These are phyloP conservation scores for Conringia planisiliqua DNA, from an alignment of 345 rosid genomes.

Conservation along the genomic window DNA sequence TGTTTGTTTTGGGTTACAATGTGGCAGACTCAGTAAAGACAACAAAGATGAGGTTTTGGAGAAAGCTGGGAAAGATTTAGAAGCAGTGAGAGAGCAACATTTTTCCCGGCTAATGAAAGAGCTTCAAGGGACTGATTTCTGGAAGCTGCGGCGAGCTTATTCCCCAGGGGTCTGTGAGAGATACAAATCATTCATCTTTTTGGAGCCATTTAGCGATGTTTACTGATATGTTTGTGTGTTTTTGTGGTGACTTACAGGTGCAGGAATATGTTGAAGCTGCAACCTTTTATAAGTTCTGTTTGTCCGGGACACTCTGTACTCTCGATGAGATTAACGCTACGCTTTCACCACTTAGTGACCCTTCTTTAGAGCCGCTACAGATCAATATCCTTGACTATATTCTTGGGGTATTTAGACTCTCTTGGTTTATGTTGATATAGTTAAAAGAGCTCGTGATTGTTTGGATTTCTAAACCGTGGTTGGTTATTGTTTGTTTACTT, in stretches of 20 bases:
- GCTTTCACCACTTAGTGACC: conserved; percentile 59
- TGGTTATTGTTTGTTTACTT: conserved; percentile 9
- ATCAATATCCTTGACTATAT: conserved; percentile 89
- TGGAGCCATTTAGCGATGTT: background rate
- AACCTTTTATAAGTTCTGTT: conserved; percentile 77
- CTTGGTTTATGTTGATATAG: background rate
- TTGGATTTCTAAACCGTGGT: background rate
- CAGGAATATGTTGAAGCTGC: conserved; percentile 98
- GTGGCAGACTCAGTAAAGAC: conserved; percentile 59
- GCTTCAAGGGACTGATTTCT: conserved; percentile 80
- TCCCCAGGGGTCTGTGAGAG: conserved; percentile 78
- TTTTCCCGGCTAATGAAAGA: conserved; percentile 71
- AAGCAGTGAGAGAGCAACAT: conserved; percentile 54
- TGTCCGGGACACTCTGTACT: conserved; percentile 55
- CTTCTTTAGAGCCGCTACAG: conserved; percentile 71
- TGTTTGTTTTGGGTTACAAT: background rate
- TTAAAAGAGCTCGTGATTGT: background rate
- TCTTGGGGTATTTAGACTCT: conserved; percentile 58
- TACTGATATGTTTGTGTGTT: background rate
- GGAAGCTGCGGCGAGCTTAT: conserved; percentile 89
- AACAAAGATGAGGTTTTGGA: conserved; percentile 70
- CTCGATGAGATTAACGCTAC: conserved; percentile 76
- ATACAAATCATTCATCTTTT: background rate
- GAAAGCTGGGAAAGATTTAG: conserved; percentile 84
- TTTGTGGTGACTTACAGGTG: conserved; percentile 47